Percentiles rank a stretch among this genome's conserved stretches.
These are phyloP conservation scores for Priceomyces fermenticarens DNA, from an alignment of 805 yeast genomes.

Conservation along the genomic window DNA sequence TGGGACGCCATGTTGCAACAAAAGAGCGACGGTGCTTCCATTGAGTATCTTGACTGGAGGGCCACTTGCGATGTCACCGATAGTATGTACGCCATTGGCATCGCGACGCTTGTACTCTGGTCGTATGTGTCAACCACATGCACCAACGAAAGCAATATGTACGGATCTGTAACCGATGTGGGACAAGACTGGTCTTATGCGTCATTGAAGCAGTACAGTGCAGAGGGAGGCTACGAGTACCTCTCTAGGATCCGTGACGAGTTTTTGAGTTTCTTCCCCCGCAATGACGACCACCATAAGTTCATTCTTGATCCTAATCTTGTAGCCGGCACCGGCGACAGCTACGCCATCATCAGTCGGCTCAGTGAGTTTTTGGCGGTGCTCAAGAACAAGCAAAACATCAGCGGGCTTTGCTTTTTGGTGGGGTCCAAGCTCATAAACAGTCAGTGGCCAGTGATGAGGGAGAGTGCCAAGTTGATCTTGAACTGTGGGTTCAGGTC, in stretches of 20 bases:
- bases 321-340: slow-evolving; percentile 10
- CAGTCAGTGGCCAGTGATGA: slow-evolving; percentile 41
- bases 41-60: slow-evolving; percentile 22
- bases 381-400: slow-evolving; percentile 34
- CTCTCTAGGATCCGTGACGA: slow-evolving; percentile 32
- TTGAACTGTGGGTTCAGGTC: slow-evolving; percentile 41
- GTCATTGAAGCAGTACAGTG: slow-evolving; percentile 24
- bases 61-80: slow-evolving; percentile 36
- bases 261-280: slow-evolving; percentile 24
- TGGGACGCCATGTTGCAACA: slow-evolving; percentile 38
- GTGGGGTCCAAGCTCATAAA: slow-evolving; percentile 34
- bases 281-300: slow-evolving; percentile 19
- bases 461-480: slow-evolving; percentile 41
- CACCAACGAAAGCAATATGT: slow-evolving; percentile 29
- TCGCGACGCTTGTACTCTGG: slow-evolving; percentile 40
- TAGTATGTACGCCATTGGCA: slow-evolving; percentile 32
- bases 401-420: slow-evolving; percentile 41
- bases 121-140: slow-evolving; percentile 31
- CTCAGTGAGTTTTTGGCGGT: slow-evolving; percentile 31
- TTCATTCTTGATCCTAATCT: slow-evolving; percentile 21
- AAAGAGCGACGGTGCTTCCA: slow-evolving; percentile 17
- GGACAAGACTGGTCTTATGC: slow-evolving; percentile 14
- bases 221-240: slow-evolving; percentile 38
- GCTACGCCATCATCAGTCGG: slow-evolving; percentile 28
- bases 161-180: slow-evolving; percentile 15